phyloP scores from a whole-genome alignment of 768 basidiomycete species.

The Leccinum variicolor region DNA sequence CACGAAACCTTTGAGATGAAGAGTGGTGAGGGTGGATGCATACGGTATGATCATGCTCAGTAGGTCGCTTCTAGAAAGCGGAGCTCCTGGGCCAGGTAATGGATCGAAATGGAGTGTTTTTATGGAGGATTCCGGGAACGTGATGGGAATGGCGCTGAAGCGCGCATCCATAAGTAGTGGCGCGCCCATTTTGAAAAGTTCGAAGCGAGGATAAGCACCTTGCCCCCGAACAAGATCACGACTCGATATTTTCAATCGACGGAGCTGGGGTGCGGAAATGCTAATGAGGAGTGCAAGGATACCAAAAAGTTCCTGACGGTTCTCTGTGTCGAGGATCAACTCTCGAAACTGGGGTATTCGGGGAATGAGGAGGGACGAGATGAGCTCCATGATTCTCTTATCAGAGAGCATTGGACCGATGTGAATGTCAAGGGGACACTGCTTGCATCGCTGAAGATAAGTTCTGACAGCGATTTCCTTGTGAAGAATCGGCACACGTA shows the following conservation, averaged over 20 bases:
- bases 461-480: constrained; percentile 24
- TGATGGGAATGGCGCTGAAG: constrained; percentile 32
- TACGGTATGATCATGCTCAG: constrained; percentile 30
- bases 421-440: constrained; percentile 31
- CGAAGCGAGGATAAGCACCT: constrained; percentile 26
- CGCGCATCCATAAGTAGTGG: constrained; percentile 31
- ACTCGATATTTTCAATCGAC: constrained; percentile 29
- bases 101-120: constrained; percentile 36
- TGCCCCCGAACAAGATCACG: constrained; percentile 22
- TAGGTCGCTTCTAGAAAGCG: constrained; percentile 26
- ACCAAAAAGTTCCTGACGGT: constrained; percentile 27
- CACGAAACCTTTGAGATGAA: constrained; percentile 32
- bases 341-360: constrained; percentile 32
- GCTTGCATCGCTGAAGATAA: constrained; percentile 32
- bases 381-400: constrained; percentile 21
- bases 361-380: constrained; percentile 26
- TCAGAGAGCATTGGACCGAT: constrained; percentile 28
- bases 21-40: constrained; percentile 25
- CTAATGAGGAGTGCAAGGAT: constrained; percentile 23
- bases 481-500: constrained; percentile 31
- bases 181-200: constrained; percentile 32
- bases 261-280: constrained; percentile 24
- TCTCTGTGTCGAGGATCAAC: constrained; percentile 29
- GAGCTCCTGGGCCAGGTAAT: constrained; percentile 26
- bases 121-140: constrained; percentile 25